Evolutionary conservation across 2,329 filamentous ascomycete genomes (phyloP).

Genomic region (Herpotrichia juniperi): DNA sequence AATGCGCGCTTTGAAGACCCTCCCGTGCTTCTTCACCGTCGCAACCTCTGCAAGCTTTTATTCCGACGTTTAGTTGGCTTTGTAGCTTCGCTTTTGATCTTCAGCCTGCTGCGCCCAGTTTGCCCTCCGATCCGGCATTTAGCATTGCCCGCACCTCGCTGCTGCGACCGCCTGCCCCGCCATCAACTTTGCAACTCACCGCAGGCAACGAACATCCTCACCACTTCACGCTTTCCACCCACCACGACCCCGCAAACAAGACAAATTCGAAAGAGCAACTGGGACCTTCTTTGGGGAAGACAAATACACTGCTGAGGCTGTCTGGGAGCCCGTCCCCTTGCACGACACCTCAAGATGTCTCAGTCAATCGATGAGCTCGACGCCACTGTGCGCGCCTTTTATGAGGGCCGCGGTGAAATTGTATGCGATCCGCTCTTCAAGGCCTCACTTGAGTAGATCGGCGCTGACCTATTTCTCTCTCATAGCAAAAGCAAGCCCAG

Average conservation of each 20-base stretch:
- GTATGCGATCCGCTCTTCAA: conserved; percentile 58
- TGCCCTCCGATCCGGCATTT: conserved; percentile 7
- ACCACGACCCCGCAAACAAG: not conserved
- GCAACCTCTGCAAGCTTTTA: conserved; percentile 16
- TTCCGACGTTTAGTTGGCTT: conserved; percentile 25
- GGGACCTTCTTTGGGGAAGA: conserved; percentile 27
- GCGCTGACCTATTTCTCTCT: conserved; percentile 43
- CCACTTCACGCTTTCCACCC: conserved; percentile 13
- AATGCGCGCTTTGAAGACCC: not conserved
- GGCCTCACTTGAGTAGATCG: conserved; percentile 32
- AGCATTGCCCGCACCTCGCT: conserved; percentile 30
- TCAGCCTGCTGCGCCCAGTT: conserved; percentile 11
- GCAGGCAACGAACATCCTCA: conserved; percentile 30
- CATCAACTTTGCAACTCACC: conserved; percentile 36
- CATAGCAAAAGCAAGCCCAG: conserved; percentile 94
- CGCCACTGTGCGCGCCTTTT: conserved; percentile 94
- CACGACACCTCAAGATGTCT: conserved; percentile 58
- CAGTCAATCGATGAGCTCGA: conserved; percentile 92
- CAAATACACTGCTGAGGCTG: conserved; percentile 27
- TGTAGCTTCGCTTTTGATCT: conserved; percentile 19
- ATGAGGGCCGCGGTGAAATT: conserved; percentile 92
- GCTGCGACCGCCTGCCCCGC: conserved; percentile 37
- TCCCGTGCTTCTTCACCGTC: conserved; percentile 10
- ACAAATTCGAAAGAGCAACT: conserved; percentile 11
- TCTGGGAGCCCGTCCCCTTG: conserved; percentile 42